Conservation (phyloP, 2,329 filamentous ascomycete genomes). For the Xylariaceae sp. region DNA sequence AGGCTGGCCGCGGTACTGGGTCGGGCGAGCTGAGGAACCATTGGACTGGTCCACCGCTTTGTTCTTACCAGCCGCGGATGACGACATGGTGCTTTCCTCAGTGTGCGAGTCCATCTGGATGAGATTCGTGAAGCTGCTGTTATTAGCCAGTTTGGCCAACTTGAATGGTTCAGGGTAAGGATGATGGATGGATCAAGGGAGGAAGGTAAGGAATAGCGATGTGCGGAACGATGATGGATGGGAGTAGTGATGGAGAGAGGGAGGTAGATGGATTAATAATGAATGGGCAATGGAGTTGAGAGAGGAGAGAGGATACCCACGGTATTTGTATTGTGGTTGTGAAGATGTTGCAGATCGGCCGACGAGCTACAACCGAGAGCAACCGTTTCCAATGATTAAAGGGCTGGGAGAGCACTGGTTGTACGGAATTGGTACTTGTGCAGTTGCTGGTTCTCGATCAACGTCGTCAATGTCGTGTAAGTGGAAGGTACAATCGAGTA, state of each 20-base stretch:
- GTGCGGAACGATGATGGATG: background rate
- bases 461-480: background rate
- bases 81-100: constrained; percentile 13
- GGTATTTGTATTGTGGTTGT: too few relatives aligned
- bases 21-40: constrained; percentile 7
- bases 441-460: background rate
- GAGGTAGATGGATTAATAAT: too few relatives aligned
- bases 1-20: constrained; percentile 46
- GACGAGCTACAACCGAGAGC: too few relatives aligned
- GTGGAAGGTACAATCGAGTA: background rate
- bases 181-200: background rate
- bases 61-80: constrained; percentile 11
- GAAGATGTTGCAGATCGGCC: too few relatives aligned
- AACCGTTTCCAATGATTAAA: too few relatives aligned
- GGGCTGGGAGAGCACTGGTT: background rate
- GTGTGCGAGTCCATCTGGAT: constrained; percentile 20
- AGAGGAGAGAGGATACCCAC: too few relatives aligned
- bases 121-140: constrained; percentile 13
- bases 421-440: background rate
- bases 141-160: constrained; percentile 7
- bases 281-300: too few relatives aligned
- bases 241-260: too few relatives aligned
- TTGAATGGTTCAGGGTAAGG: background rate
- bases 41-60: constrained; percentile 9
- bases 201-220: background rate